Evolutionary conservation across 352 stramenopile genomes (phyloP).

Genomic region (Phytophthora crassamura): DNA sequence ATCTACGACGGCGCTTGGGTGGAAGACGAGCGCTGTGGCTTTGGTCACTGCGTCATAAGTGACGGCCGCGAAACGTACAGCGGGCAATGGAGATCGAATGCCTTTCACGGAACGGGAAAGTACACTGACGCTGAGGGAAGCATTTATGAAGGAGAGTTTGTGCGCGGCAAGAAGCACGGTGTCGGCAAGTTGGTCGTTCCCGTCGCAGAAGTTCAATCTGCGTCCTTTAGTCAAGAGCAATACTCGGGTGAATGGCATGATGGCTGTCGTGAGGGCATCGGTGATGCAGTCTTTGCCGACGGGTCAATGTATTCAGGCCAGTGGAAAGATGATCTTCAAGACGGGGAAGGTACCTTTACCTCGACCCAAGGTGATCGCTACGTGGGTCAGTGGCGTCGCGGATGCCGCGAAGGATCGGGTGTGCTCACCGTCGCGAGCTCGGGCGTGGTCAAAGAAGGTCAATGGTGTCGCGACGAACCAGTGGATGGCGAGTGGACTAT

Average conservation of each 20-base stretch:
- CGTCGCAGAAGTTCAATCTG: conserved; percentile 25
- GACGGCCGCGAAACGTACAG: conserved; percentile 75
- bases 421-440: conserved; percentile 51
- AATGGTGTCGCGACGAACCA: conserved; percentile 61
- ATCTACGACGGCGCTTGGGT: conserved; percentile 86
- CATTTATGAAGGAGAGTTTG: conserved; percentile 88
- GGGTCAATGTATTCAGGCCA: conserved; percentile 65
- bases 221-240: conserved; percentile 35
- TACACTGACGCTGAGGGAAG: conserved; percentile 85
- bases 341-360: conserved; percentile 73
- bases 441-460: conserved; percentile 72
- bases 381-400: conserved; percentile 70
- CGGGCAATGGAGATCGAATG: conserved; percentile 71
- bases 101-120: conserved; percentile 80
- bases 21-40: conserved; percentile 59
- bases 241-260: conserved; percentile 73
- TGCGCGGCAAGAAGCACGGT: conserved; percentile 75
- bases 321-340: conserved; percentile 59
- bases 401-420: conserved; percentile 58
- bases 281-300: conserved; percentile 58
- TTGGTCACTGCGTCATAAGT: conserved; percentile 81
- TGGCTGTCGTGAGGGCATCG: conserved; percentile 63
- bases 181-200: conserved; percentile 49
- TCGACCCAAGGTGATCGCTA: conserved; percentile 67
- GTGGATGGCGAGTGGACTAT: conserved; percentile 82